Evolutionary conservation across 495 filamentous ascomycete species (phyloP), one percentile per base, ranked within the genome.

Genomic region (Xylaria curta): DNA sequence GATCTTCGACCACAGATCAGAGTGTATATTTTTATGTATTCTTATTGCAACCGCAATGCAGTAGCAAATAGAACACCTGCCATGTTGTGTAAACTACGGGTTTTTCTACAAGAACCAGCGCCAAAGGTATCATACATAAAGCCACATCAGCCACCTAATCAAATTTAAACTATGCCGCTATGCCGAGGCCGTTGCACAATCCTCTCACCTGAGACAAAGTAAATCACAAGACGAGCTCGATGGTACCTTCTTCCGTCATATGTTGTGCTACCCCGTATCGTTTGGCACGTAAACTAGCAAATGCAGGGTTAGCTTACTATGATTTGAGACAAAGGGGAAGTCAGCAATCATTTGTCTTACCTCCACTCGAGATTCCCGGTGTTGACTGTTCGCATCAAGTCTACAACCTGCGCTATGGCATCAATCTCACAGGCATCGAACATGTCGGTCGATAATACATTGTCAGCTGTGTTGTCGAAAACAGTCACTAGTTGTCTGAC

Each of bases 311-410:
- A 68, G 49, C 28, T 28, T n/a, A 68, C 24, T 9, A 59, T 44
- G 10, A n/a, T 33, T 31, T 0, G 19, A 64, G 28, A 31, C 5
- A 53, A 4, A 40, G n/a, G 47, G 36, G 10, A 40, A 15, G 17
- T 5, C 38, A 6, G 0, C 2, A 13, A 10, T 58, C 13, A 21
- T 49, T 26, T 4, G 13, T 63, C 73, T 59, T 36, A 76, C 76
- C 76, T 78, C 76, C 76, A 78, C 24, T 76, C 74, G 5, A 78
- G 62, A 42, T 76, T 78, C 0, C 76, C 76, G 0, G 74, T 76
- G 31, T 78, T 78, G 42, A 76, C 28, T 60, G 69, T 74, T 56
- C 72, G 68, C 19, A 78, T 46, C 0, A 42, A 21, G n/a, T 76
- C 65, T 15, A 76, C 71, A 54, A 69, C 65, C 17, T 69, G 75